Conservation (phyloP, 2,329 filamentous ascomycete species). For the Rhinocladiella mackenziei region DNA sequence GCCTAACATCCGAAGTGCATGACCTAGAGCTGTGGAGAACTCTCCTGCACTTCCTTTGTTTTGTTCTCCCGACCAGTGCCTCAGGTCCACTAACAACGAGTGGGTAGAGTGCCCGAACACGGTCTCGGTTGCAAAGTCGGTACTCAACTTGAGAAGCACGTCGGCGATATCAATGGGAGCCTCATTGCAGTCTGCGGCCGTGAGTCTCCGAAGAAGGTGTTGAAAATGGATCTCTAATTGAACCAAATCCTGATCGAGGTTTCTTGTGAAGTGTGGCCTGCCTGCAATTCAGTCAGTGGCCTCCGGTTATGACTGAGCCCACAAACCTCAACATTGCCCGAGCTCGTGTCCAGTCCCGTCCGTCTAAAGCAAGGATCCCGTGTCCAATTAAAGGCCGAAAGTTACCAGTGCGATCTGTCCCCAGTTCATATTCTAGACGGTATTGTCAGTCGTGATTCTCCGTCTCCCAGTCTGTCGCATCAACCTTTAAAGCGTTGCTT, state of each 20-base stretch:
- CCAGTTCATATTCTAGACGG: conserved; percentile 8
- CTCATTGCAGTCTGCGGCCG: conserved; percentile 52
- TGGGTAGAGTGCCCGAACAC: conserved; percentile 58
- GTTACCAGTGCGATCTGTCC: no score
- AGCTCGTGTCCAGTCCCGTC: conserved; percentile 7
- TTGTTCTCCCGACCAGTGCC: conserved; percentile 6
- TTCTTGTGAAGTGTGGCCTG: conserved; percentile 13
- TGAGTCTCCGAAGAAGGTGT: conserved; percentile 45
- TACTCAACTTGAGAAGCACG: conserved; percentile 60
- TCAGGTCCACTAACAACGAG: conserved; percentile 36
- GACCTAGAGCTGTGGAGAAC: conserved; percentile 11
- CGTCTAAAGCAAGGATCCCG: conserved; percentile 10
- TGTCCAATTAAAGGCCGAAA: conserved; percentile 12
- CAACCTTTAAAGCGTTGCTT: conserved; percentile 12
- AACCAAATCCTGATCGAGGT: conserved; percentile 8
- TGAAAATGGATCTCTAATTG: conserved; percentile 37
- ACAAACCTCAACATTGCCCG: conserved; percentile 14
- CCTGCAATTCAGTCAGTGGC: no score
- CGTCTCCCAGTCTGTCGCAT: conserved; percentile 1
- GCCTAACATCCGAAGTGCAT: conserved; percentile 33
- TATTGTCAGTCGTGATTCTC: neutral
- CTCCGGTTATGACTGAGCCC: no score
- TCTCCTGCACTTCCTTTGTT: conserved; percentile 6
- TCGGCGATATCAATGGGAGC: conserved; percentile 56
- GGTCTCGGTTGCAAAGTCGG: conserved; percentile 65